Conservation (phyloP, 2,329 filamentous ascomycete species). For the Pestalotiopsis sp. region DNA sequence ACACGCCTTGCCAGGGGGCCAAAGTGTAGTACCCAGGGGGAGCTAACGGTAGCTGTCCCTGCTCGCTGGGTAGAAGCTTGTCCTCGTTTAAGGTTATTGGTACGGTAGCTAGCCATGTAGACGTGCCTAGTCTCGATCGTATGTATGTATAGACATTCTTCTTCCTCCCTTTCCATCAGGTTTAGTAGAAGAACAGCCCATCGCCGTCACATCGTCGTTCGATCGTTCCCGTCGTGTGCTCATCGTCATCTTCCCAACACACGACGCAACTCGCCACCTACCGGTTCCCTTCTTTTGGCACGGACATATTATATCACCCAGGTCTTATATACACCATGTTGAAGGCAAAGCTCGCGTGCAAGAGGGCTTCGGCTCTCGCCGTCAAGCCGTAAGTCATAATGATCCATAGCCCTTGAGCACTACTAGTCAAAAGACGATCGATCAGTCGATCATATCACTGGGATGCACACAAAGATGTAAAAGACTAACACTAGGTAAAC, state of each 20-base stretch:
- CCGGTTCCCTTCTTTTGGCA: neutral
- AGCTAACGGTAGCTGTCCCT: neutral
- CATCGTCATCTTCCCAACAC: neutral
- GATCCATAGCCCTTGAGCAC: neutral
- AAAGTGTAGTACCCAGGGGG: neutral
- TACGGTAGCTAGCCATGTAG: neutral
- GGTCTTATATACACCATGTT: slow-evolving; percentile 8
- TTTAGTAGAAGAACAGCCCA: slow-evolving; percentile 3
- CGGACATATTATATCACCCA: neutral
- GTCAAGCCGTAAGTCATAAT: slow-evolving; percentile 4
- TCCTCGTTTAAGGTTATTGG: slow-evolving; percentile 10
- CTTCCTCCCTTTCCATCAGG: neutral
- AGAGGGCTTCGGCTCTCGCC: slow-evolving; percentile 4
- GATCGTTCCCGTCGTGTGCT: slow-evolving; percentile 1
- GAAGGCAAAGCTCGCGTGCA: slow-evolving; percentile 9
- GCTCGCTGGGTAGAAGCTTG: slow-evolving; percentile 7
- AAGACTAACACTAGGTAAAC: slow-evolving; percentile 1
- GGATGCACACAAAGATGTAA: neutral
- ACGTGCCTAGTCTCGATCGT: neutral
- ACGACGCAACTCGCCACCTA: neutral
- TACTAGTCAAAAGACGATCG: neutral
- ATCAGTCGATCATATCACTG: neutral
- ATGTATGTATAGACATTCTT: neutral
- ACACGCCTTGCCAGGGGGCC: neutral
- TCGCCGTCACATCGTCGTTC: neutral